These are phyloP conservation scores for Brassica nigra DNA, from an alignment of 345 rosid genomes.

Conservation along the genomic window DNA sequence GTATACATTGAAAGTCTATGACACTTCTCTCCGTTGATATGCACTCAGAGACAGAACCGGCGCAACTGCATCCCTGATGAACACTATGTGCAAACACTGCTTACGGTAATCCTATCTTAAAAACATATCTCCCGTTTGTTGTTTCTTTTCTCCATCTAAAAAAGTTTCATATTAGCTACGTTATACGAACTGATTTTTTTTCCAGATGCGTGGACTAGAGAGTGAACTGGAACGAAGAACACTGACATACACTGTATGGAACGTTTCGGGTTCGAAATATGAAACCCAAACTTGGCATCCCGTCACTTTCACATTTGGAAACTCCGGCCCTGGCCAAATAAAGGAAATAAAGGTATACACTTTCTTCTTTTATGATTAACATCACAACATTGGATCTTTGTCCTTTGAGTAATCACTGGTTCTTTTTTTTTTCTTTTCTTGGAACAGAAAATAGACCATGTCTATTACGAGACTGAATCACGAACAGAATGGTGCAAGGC, in stretches of 20 bases:
- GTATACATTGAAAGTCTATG: constrained; percentile 2
- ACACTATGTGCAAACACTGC: constrained; percentile 75
- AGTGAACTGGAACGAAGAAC: constrained; percentile 79
- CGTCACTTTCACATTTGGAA: constrained; percentile 60
- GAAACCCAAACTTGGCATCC: constrained; percentile 91
- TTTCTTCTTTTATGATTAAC: neutral
- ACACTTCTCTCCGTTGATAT: neutral
- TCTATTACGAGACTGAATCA: constrained; percentile 73
- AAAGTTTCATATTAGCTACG: neutral
- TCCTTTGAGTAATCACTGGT: neutral
- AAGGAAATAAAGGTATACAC: constrained; percentile 68
- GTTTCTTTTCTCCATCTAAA: constrained; percentile 18
- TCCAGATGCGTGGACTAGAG: constrained; percentile 79
- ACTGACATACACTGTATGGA: constrained; percentile 85
- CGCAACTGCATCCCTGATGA: constrained; percentile 89
- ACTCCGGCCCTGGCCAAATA: constrained; percentile 57
- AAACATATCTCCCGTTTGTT: neutral
- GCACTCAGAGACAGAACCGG: constrained; percentile 54
- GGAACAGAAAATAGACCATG: constrained; percentile 57
- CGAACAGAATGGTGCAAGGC: constrained; percentile 83
- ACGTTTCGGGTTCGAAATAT: constrained; percentile 56
- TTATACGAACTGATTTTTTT: neutral
- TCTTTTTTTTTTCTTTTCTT: neutral
- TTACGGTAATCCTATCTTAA: constrained; percentile 55
- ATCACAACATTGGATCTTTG: neutral